Evolutionary conservation across 345 rosid species (phyloP).

Genomic region (Acer negundo): DNA sequence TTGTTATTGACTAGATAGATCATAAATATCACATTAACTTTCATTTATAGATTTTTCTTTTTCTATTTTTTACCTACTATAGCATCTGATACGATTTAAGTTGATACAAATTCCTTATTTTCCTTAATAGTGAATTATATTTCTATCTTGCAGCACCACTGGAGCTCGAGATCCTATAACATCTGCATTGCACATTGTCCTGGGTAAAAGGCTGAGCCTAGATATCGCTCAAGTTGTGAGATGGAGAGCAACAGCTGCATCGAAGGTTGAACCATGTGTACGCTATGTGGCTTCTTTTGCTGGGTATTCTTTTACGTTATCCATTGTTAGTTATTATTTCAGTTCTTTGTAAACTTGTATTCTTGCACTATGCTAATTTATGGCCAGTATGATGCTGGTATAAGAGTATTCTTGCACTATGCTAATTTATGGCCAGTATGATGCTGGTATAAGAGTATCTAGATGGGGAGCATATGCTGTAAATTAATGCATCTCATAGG

Average conservation of each 20-base stretch:
- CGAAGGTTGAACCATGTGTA: conserved; percentile 69
- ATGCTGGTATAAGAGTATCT: not conserved
- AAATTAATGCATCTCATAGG: not conserved
- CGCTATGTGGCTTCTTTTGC: conserved; percentile 98
- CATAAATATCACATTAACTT: not conserved
- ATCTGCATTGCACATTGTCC: conserved; percentile 83
- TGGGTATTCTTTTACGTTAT: conserved; percentile 60
- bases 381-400: not conserved
- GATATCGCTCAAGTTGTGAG: conserved; percentile 95
- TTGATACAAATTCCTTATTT: conserved; percentile 7
- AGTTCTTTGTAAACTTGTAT: not conserved
- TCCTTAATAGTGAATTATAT: not conserved
- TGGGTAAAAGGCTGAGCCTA: conserved; percentile 77
- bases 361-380: not conserved
- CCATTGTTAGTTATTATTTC: not conserved
- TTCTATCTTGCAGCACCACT: conserved; percentile 68
- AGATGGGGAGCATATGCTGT: not conserved
- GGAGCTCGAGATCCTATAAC: conserved; percentile 93
- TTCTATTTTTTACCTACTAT: not conserved
- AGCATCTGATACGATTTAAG: not conserved
- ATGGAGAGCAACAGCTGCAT: conserved; percentile 70
- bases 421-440: not conserved
- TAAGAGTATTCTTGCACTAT: not conserved
- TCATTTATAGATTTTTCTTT: not conserved
- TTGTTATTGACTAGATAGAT: not conserved